Evolutionary conservation across 352 stramenopile species (phyloP).

Genomic region (Globisporangium apiculatum): DNA sequence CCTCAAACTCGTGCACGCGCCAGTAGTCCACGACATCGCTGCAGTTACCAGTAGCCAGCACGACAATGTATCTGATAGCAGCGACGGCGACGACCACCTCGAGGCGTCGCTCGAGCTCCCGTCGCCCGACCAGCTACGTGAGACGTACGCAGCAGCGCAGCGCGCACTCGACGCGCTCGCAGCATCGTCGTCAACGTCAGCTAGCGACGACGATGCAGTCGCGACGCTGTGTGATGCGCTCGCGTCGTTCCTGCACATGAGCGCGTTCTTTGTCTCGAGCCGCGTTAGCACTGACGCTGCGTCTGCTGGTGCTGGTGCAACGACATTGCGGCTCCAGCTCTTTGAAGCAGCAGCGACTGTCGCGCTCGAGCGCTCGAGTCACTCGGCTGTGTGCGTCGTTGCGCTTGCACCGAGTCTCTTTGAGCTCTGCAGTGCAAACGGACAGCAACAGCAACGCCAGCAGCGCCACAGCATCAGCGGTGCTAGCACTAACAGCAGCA

Average conservation of each 20-base stretch:
- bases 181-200: no score
- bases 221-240: constrained; percentile 13
- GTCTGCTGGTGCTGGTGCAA: neutral
- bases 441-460: neutral
- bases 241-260: constrained; percentile 19
- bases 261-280: constrained; percentile 23
- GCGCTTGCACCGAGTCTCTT: constrained; percentile 33
- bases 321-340: constrained; percentile 18
- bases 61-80: constrained; percentile 1
- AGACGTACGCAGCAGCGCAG: constrained; percentile 18
- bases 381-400: constrained; percentile 24
- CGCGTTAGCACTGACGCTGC: neutral
- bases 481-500: neutral
- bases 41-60: neutral
- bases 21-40: constrained; percentile 15
- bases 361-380: constrained; percentile 27
- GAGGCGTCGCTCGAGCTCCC: constrained; percentile 47
- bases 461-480: neutral
- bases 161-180: constrained; percentile 22
- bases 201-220: constrained; percentile 5
- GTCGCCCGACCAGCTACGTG: constrained; percentile 28
- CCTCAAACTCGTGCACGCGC: constrained; percentile 39
- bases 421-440: constrained; percentile 19
- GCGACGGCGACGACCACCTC: constrained; percentile 19
- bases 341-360: constrained; percentile 17